A percentile compares a stretch with the other conserved stretches of the same genome.
These are phyloP conservation scores for Cyclotella baltica DNA, from an alignment of 108 stramenopile genomes.

Conservation along the genomic window DNA sequence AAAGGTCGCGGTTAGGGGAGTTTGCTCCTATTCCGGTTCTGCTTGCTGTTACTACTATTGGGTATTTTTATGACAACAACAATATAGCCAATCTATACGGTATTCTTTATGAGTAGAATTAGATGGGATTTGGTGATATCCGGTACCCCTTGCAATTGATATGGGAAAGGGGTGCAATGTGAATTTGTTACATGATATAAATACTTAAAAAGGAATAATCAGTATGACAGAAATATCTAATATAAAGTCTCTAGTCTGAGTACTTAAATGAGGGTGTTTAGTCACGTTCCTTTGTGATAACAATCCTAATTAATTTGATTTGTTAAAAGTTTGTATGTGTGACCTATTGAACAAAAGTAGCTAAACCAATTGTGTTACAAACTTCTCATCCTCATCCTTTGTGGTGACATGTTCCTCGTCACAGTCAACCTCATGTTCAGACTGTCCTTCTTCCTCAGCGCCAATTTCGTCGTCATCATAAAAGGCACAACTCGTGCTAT, in stretches of 20 bases:
- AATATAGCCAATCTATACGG: constrained; percentile 23
- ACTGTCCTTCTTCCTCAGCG: constrained; percentile 73
- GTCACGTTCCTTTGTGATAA: no score
- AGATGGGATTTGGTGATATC: no score
- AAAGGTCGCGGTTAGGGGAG: constrained; percentile 27
- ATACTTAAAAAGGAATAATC: no score
- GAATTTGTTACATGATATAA: no score
- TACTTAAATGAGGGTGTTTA: no score
- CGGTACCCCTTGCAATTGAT: neutral
- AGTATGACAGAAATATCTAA: no score
- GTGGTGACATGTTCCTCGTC: constrained; percentile 25
- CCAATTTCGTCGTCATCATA: constrained; percentile 79
- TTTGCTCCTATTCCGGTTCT: constrained; percentile 32
- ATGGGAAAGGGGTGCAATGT: no score
- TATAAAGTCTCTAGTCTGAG: no score
- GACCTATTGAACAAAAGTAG: neutral
- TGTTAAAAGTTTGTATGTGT: no score
- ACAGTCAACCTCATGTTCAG: constrained; percentile 46
- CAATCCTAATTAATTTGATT: no score
- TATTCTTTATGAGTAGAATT: no score
- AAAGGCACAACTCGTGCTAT: constrained; percentile 86
- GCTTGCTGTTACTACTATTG: constrained; percentile 31
- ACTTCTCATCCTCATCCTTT: constrained; percentile 16
- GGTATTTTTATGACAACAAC: constrained; percentile 47
- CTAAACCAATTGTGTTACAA: constrained; percentile 33